Conservation (phyloP, 148 eudicot species). For the Vaccinium corymbosum region DNA sequence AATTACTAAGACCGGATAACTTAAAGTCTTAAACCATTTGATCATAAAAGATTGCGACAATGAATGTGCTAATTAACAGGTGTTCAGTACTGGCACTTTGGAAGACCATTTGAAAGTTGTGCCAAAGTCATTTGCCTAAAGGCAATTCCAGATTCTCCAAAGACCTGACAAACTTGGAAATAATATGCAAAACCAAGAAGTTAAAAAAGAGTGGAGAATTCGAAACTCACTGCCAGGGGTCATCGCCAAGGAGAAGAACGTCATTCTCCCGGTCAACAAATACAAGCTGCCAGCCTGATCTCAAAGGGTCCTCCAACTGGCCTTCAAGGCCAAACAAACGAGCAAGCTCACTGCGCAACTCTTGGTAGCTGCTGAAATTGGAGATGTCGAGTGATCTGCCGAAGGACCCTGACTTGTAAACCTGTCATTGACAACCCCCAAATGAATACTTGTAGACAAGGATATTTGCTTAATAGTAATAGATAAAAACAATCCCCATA, state of each 20-base stretch:
- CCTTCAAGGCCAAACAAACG: conserved; percentile 95
- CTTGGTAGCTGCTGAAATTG: conserved; percentile 92
- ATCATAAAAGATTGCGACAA: not conserved
- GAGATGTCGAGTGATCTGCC: conserved; percentile 95
- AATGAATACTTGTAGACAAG: not conserved
- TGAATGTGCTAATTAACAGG: not conserved
- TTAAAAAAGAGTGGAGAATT: not conserved
- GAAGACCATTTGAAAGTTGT: not conserved
- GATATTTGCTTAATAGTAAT: not conserved
- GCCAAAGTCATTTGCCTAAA: not conserved
- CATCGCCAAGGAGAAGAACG: conserved; percentile 99
- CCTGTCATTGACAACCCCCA: conserved; percentile 36
- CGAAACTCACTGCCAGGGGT: conserved; percentile 94
- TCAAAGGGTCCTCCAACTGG: conserved; percentile 83
- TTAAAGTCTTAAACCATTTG: not conserved
- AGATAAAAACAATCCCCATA: not conserved
- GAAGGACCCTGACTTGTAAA: conserved; percentile 85
- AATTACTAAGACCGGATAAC: not conserved
- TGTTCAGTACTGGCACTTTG: not conserved
- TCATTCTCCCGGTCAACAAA: conserved; percentile 99
- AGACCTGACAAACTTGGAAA: not conserved
- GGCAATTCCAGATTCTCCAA: not conserved
- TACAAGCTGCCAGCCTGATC: conserved; percentile 99
- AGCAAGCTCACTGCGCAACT: conserved; percentile 89
- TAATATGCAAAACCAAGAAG: not conserved